Evolutionary conservation across 2,329 filamentous ascomycete genomes (phyloP).

Genomic region (Diaporthe citriasiana): DNA sequence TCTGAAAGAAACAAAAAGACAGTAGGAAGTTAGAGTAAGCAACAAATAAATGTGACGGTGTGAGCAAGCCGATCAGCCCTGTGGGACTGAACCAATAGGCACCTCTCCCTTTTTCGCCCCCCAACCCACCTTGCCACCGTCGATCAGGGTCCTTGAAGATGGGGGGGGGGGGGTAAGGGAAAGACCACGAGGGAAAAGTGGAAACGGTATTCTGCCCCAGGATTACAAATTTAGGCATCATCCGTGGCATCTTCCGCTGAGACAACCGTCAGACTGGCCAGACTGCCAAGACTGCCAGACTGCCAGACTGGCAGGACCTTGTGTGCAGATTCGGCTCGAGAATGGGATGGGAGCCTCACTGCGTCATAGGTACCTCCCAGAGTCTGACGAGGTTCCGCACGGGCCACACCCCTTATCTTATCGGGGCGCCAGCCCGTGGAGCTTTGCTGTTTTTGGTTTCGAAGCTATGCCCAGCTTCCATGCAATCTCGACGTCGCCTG

Average conservation of each 20-base stretch:
- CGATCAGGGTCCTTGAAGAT: not conserved
- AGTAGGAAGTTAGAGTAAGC: not conserved
- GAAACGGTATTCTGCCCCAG: not conserved
- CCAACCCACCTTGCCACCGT: not conserved
- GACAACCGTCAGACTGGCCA: no score
- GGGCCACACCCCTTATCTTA: not conserved
- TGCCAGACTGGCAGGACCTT: no score
- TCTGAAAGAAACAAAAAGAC: not conserved
- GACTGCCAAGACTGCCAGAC: no score
- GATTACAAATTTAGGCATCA: not conserved
- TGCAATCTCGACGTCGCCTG: not conserved
- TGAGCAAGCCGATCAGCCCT: not conserved
- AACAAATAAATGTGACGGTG: no score
- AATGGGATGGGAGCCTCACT: not conserved
- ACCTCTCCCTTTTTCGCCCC: not conserved
- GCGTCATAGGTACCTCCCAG: not conserved
- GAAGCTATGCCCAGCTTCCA: not conserved
- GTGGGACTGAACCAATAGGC: not conserved
- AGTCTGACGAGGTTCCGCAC: not conserved
- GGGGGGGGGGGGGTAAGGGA: not conserved
- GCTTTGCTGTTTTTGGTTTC: not conserved
- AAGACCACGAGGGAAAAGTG: not conserved
- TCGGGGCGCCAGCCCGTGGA: not conserved
- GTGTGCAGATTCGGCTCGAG: no score
- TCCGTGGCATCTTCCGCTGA: not conserved